Evolutionary conservation across 768 basidiomycete species (phyloP).

Genomic region (Leccinum subgranulosum): DNA sequence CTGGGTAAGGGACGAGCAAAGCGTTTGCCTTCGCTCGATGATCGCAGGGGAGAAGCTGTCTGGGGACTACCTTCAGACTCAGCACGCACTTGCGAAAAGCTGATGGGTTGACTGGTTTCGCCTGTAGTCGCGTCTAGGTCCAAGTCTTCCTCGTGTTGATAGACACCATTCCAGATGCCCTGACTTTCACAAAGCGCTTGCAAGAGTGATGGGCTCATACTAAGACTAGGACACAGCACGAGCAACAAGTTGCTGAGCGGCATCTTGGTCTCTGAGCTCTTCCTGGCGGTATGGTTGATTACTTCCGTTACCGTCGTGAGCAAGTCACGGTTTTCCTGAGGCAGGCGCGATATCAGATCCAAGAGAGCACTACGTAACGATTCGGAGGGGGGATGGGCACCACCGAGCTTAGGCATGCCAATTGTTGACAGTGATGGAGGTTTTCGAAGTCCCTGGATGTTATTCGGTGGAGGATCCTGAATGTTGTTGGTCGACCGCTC

Average conservation of each 20-base stretch:
- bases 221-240: slow-evolving; percentile 84
- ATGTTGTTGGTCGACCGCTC: slow-evolving; percentile 39
- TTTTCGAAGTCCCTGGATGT: slow-evolving; percentile 52
- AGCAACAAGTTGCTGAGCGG: slow-evolving; percentile 84
- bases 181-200: slow-evolving; percentile 70
- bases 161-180: slow-evolving; percentile 54
- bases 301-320: slow-evolving; percentile 78
- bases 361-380: slow-evolving; percentile 56
- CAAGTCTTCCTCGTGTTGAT: slow-evolving; percentile 3
- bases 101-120: neutral
- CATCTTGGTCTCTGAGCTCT: slow-evolving; percentile 82
- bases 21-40: slow-evolving; percentile 14
- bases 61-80: neutral
- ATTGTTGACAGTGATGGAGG: slow-evolving; percentile 79
- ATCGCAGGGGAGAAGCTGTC: neutral
- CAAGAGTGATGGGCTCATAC: slow-evolving; percentile 71
- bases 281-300: slow-evolving; percentile 68
- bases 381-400: slow-evolving; percentile 59
- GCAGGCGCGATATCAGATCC: slow-evolving; percentile 64
- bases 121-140: slow-evolving; percentile 4
- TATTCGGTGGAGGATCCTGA: slow-evolving; percentile 35
- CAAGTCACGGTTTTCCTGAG: slow-evolving; percentile 80
- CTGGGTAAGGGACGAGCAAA: slow-evolving; percentile 24
- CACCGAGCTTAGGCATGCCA: slow-evolving; percentile 64
- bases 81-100: neutral